Percentiles rank a stretch among this genome's conserved stretches.
Evolutionary conservation across 441 rosid genomes (phyloP).

Genomic region (Arabidopsis lyrata): DNA sequence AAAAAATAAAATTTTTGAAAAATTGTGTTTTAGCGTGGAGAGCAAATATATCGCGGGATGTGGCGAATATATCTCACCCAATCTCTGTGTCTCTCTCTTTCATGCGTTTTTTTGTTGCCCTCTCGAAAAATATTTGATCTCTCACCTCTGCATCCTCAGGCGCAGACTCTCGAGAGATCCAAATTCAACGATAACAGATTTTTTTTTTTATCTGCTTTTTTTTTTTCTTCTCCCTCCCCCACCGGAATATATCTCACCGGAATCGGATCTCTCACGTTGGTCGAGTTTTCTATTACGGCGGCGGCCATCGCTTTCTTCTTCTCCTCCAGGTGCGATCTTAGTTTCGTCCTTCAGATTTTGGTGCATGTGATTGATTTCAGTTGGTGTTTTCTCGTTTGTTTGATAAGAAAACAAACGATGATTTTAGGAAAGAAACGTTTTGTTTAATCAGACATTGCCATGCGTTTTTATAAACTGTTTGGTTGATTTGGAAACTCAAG

Average conservation of each 20-base stretch:
- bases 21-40: not conserved
- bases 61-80: conserved; percentile 22
- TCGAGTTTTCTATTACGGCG: conserved; percentile 20
- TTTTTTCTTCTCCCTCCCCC: not conserved
- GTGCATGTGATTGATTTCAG: not conserved
- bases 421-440: not conserved
- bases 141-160: conserved; percentile 1
- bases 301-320: conserved; percentile 35
- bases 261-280: conserved; percentile 29
- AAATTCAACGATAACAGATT: conserved; percentile 1
- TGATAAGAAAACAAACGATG: too few species aligned
- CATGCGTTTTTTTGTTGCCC: not conserved
- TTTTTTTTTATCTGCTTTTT: not conserved
- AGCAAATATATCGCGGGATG: conserved; percentile 40
- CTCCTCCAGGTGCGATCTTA: conserved; percentile 41
- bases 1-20: not conserved
- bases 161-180: conserved; percentile 34
- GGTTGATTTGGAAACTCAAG: not conserved
- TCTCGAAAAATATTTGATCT: not conserved
- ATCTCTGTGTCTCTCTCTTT: conserved; percentile 2
- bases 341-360: not conserved
- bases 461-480: not conserved
- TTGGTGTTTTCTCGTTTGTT: not conserved
- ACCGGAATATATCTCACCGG: conserved; percentile 25
- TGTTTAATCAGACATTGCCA: not conserved